These are phyloP conservation scores for Lepidium aucheri DNA, from an alignment of 345 rosid genomes.

Conservation along the genomic window DNA sequence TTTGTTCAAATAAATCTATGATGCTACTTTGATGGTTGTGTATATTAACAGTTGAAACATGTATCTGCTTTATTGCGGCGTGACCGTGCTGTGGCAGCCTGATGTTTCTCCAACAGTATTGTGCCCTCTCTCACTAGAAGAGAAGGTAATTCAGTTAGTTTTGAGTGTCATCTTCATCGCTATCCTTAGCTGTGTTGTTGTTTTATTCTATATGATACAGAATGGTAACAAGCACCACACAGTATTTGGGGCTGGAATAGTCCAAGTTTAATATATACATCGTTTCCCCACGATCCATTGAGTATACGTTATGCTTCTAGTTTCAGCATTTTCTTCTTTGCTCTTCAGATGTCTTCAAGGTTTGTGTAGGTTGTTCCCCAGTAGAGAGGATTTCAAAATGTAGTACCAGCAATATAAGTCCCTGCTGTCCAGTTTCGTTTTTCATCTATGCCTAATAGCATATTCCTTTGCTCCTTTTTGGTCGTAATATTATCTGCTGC, in stretches of 20 bases:
- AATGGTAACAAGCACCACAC: background rate
- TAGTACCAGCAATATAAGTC: slow-evolving; percentile 38
- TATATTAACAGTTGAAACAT: slow-evolving; percentile 47
- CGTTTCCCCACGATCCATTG: background rate
- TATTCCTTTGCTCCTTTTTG: background rate
- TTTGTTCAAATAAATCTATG: background rate
- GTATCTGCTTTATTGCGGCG: slow-evolving; percentile 40
- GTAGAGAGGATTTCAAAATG: slow-evolving; percentile 30
- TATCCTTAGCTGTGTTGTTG: background rate
- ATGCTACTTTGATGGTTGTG: background rate
- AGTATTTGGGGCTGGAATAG: background rate
- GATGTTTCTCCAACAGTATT: slow-evolving; percentile 49
- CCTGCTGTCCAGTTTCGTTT: background rate
- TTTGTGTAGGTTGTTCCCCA: slow-evolving; percentile 13
- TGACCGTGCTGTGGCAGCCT: slow-evolving; percentile 41
- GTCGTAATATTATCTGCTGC: background rate
- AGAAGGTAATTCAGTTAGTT: slow-evolving; percentile 35
- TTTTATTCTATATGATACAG: background rate
- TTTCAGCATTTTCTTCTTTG: background rate
- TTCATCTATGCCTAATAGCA: background rate
- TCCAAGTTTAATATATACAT: background rate
- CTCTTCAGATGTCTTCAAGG: slow-evolving; percentile 44
- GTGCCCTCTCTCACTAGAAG: slow-evolving; percentile 32
- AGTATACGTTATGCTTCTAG: background rate
- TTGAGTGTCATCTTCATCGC: background rate